Evolutionary conservation across 495 filamentous ascomycete species (phyloP).

Genomic region (Neurospora sp.): DNA sequence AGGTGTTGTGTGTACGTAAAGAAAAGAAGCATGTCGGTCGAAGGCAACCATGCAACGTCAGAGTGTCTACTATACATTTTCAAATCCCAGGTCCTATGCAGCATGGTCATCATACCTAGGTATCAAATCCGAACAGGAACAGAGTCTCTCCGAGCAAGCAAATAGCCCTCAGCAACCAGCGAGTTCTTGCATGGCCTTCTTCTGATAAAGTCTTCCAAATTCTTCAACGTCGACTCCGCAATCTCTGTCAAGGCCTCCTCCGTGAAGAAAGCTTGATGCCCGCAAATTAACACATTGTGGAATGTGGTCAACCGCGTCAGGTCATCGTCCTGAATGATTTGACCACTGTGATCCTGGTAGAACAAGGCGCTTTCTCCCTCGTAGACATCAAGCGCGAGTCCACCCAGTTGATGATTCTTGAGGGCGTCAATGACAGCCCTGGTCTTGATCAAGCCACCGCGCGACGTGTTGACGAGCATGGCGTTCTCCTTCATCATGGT

Average conservation of each 20-base stretch:
- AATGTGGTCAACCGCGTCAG: slow-evolving; percentile 61
- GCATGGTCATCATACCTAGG: not conserved
- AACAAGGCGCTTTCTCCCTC: slow-evolving; percentile 47
- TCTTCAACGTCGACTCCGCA: slow-evolving; percentile 48
- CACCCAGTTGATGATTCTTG: slow-evolving; percentile 44
- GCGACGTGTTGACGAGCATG: slow-evolving; percentile 56
- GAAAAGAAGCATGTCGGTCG: not conserved
- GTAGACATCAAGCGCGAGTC: slow-evolving; percentile 49
- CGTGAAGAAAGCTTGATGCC: slow-evolving; percentile 65
- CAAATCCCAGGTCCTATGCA: not conserved
- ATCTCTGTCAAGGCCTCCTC: slow-evolving; percentile 56
- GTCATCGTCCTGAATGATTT: slow-evolving; percentile 61
- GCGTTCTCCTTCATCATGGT: slow-evolving; percentile 47
- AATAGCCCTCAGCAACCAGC: slow-evolving; percentile 18
- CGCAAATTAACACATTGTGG: slow-evolving; percentile 56
- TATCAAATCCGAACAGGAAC: slow-evolving; percentile 18
- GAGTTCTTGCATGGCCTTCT: slow-evolving; percentile 27
- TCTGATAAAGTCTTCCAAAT: slow-evolving; percentile 33
- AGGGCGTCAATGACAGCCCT: slow-evolving; percentile 48
- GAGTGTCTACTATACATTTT: not conserved
- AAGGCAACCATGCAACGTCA: not conserved
- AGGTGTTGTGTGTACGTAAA: not conserved
- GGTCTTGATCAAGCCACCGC: slow-evolving; percentile 53
- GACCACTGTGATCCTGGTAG: slow-evolving; percentile 54
- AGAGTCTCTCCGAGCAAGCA: slow-evolving; percentile 7